Conservation (phyloP, 345 rosid species). For the Clarkia xantiana region DNA sequence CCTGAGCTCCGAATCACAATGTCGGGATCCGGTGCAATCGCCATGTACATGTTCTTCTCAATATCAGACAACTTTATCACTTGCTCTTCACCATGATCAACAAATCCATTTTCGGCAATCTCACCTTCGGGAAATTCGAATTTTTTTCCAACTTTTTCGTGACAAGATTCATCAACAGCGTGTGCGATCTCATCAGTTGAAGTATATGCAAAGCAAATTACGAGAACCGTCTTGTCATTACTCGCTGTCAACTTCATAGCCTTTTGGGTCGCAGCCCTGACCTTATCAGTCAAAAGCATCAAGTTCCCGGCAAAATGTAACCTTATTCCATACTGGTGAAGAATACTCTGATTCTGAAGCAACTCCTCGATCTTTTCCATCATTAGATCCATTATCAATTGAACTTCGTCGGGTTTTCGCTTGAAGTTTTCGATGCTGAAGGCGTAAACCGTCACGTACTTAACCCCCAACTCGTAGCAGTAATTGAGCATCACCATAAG, state of each 20-base stretch:
- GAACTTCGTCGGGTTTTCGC: conserved; percentile 55
- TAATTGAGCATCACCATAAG: conserved; percentile 37
- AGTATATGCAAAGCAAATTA: conserved; percentile 50
- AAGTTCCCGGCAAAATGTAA: conserved; percentile 39
- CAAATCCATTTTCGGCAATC: not conserved
- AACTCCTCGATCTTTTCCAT: conserved; percentile 53
- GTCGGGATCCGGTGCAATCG: conserved; percentile 50
- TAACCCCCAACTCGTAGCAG: conserved; percentile 65
- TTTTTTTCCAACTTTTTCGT: conserved; percentile 9
- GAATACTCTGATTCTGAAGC: conserved; percentile 47
- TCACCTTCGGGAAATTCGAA: too few species aligned
- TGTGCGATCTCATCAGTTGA: conserved; percentile 63
- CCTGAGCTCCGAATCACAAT: conserved; percentile 58
- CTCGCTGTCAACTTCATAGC: conserved; percentile 44
- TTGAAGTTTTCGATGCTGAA: conserved; percentile 71
- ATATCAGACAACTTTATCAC: conserved; percentile 24
- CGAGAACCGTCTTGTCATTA: conserved; percentile 26
- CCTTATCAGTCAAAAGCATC: conserved; percentile 29
- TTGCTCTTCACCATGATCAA: not conserved
- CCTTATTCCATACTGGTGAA: conserved; percentile 38
- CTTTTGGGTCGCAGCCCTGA: conserved; percentile 38
- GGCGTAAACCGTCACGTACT: conserved; percentile 46
- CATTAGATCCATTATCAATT: conserved; percentile 57
- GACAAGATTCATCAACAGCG: conserved; percentile 51
- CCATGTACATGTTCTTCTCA: conserved; percentile 39